Base-by-base conservation (phyloP, 257 asterid species). In the Gentiana macrophylla region DNA sequence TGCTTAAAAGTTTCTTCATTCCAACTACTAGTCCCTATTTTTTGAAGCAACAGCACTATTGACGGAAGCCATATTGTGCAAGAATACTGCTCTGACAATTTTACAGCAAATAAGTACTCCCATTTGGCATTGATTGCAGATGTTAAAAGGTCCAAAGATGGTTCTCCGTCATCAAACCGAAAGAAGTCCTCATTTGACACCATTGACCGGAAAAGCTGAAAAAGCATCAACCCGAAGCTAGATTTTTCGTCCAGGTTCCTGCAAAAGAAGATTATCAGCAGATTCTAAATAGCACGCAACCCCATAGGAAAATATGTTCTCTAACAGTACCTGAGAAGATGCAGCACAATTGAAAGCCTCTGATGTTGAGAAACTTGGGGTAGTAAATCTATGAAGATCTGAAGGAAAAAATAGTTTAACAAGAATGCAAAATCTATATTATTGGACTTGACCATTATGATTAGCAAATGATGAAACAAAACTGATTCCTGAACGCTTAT, bases 61-160 rank as follows among this genome's bases (percentile, higher is more conserved):
- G 98, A 87, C 50, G 84, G 90, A 63, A 92, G 93, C 93, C 95
- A 83, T 51, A 75, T 77, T 35, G 77, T 73, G 83, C 97, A 83
- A 3, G 93, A 72, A 70, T 81, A 92, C 67, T 87, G 94, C 66
- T 76, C 86, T 52, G 74, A 79, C 49, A 87, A 80, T 70, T 73
- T 75, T 72, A 70, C 57, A 4, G 94, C 74, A 60, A 87, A 89
- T 71, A 70, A 66, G 66, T 84, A 92, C 80, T 92, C 94, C 98
- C 97, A 92, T 61, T 78, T 76, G 62, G 66, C 68, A 57, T 35
- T 66, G 56, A 83, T 64, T 53, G 64, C 50, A 65, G 74, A 58
- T 51, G 74, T 57, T 47, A 74, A 55, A 52, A 68, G 52, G 55
- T 69, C 74, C 67, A 80, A 65, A 56, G 87, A 72, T 12, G 59